Conservation (phyloP, 208 protist genomes). For the Endotrypanum monterogeii region DNA sequence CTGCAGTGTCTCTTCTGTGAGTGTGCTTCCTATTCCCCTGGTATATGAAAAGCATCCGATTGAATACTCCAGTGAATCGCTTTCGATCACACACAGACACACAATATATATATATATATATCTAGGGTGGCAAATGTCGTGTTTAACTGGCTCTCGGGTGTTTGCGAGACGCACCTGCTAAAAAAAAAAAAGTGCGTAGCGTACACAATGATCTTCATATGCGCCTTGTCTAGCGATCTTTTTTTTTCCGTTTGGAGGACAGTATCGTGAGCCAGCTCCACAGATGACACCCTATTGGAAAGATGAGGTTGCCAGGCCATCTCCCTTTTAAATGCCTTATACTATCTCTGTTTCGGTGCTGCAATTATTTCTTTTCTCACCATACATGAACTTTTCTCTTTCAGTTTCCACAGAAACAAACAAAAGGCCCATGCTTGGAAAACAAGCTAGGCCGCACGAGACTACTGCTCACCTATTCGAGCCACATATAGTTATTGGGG, state of each 20-base stretch:
- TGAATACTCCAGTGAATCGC: background rate
- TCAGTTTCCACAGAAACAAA: background rate
- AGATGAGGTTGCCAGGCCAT: background rate
- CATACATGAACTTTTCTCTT: background rate
- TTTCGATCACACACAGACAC: background rate
- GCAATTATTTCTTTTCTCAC: background rate
- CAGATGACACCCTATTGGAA: background rate
- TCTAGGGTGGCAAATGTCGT: background rate
- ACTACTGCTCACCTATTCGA: no score
- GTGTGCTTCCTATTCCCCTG: slow-evolving; percentile 2
- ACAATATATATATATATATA: no score
- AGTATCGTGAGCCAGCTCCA: background rate
- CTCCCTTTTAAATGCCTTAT: no score
- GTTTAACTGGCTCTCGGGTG: background rate
- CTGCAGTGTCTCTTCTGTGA: slow-evolving; percentile 1
- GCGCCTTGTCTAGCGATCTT: background rate
- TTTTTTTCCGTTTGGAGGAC: background rate
- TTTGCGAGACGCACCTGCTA: background rate
- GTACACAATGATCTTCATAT: background rate
- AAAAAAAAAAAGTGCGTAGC: background rate
- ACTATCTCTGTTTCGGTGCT: background rate
- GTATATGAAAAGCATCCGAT: background rate
- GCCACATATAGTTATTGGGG: no score
- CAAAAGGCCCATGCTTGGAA: no score
- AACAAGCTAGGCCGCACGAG: no score